These are phyloP conservation scores for Arabis hirsuta DNA, from an alignment of 345 rosid species.

Conservation along the genomic window DNA sequence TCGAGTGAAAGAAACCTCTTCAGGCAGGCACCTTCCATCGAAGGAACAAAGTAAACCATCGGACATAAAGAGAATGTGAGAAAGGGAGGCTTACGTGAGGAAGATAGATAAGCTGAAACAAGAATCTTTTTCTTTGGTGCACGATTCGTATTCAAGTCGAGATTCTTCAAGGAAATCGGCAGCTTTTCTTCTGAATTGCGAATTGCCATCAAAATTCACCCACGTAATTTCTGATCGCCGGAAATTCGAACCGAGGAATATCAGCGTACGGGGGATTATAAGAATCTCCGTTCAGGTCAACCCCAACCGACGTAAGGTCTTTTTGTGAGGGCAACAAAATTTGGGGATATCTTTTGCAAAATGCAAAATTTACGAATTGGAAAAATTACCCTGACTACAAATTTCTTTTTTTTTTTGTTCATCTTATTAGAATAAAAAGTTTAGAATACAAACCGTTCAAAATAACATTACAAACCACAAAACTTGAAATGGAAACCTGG, in stretches of 20 bases:
- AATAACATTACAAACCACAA: no score
- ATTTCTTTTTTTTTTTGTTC: no score
- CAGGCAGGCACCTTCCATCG: no score
- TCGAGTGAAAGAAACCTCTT: no score
- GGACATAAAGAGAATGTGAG: neutral
- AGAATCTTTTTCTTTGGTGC: slow-evolving; percentile 34
- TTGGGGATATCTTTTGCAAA: no score
- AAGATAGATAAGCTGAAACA: slow-evolving; percentile 36
- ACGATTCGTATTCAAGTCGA: slow-evolving; percentile 48
- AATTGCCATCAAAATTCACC: slow-evolving; percentile 47
- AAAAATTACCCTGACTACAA: no score
- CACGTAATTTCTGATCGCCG: slow-evolving; percentile 6
- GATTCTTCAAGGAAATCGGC: slow-evolving; percentile 47
- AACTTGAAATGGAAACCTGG: no score
- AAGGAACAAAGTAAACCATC: no score
- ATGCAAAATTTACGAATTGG: no score
- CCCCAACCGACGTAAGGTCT: neutral
- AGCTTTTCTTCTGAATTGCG: slow-evolving; percentile 41
- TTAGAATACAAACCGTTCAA: no score
- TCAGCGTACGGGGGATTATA: slow-evolving; percentile 5
- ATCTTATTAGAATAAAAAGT: no score
- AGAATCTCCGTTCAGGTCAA: slow-evolving; percentile 15
- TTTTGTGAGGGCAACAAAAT: neutral
- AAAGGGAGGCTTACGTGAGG: slow-evolving; percentile 48
- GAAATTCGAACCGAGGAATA: slow-evolving; percentile 1